A percentile compares a stretch with the other conserved stretches of the same genome.
phyloP scores from a whole-genome alignment of 2,329 filamentous ascomycete species.

The Clonostachys byssicola region DNA sequence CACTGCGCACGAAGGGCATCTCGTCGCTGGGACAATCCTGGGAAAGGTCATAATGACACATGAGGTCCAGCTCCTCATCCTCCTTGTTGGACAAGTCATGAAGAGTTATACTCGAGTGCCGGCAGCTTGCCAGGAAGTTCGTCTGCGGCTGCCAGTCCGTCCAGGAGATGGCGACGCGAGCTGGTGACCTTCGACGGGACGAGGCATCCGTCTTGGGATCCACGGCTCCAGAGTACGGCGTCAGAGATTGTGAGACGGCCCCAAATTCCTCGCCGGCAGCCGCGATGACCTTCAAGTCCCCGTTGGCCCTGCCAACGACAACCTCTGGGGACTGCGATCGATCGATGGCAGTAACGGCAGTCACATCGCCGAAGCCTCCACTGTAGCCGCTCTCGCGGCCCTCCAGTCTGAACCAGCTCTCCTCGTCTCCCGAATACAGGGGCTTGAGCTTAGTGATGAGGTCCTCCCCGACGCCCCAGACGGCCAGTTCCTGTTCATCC shows the following conservation, averaged over 20 bases:
- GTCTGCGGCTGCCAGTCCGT: constrained; percentile 22
- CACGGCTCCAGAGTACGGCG: neutral
- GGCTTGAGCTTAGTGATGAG: constrained; percentile 36
- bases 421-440: constrained; percentile 5
- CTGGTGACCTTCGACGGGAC: constrained; percentile 14
- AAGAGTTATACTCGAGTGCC: constrained; percentile 19
- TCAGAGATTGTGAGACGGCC: constrained; percentile 14
- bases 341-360: constrained; percentile 38
- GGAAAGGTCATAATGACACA: constrained; percentile 17
- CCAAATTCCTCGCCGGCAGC: constrained; percentile 19
- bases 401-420: constrained; percentile 27
- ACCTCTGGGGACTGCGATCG: constrained; percentile 19
- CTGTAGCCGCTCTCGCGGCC: constrained; percentile 32
- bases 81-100: constrained; percentile 14
- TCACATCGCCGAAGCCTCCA: constrained; percentile 44
- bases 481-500: constrained; percentile 36
- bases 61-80: constrained; percentile 6
- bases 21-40: constrained; percentile 8
- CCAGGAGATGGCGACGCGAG: constrained; percentile 22
- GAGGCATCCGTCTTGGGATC: neutral
- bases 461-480: constrained; percentile 48
- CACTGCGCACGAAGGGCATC: constrained; percentile 17
- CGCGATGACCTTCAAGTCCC: constrained; percentile 32
- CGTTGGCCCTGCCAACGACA: constrained; percentile 44
- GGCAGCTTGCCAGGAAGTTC: constrained; percentile 21